phyloP scores from a whole-genome alignment of 805 yeast species.

The Torulaspora indica region DNA sequence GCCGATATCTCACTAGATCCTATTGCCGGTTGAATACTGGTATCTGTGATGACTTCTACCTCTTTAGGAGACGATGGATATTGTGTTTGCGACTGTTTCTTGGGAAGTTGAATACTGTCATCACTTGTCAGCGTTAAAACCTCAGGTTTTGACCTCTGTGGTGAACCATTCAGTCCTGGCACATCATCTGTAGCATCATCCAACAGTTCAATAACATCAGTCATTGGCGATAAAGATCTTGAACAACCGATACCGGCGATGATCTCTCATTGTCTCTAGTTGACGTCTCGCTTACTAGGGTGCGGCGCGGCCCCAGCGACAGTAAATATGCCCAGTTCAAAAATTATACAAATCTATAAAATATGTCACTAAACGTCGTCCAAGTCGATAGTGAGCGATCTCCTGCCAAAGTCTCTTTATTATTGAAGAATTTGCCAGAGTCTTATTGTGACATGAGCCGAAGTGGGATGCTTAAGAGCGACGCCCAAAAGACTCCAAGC shows the following conservation, averaged over 20 bases:
- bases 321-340: background rate
- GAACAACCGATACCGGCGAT: background rate
- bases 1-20: slow-evolving; percentile 24
- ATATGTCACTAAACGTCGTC: background rate
- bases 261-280: background rate
- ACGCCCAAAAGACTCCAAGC: background rate
- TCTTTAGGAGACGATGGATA: slow-evolving; percentile 21
- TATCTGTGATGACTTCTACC: slow-evolving; percentile 4
- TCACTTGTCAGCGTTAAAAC: slow-evolving; percentile 8
- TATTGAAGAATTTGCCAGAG: too few species aligned
- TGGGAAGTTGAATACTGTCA: slow-evolving; percentile 1
- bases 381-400: background rate
- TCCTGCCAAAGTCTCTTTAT: too few species aligned
- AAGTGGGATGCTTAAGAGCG: background rate
- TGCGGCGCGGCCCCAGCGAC: background rate
- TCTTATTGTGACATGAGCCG: too few species aligned
- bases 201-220: slow-evolving; percentile 11
- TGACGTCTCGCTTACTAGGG: too few species aligned
- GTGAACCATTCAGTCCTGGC: background rate
- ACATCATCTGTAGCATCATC: slow-evolving; percentile 5
- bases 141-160: slow-evolving; percentile 3
- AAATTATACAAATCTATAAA: background rate
- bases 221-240: slow-evolving; percentile 1
- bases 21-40: background rate
- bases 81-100: background rate